Evolutionary conservation across 1,284 basidiomycete genomes (phyloP), one percentile per base, ranked within the genome.

Genomic region (Pulchroboletus neoregius): DNA sequence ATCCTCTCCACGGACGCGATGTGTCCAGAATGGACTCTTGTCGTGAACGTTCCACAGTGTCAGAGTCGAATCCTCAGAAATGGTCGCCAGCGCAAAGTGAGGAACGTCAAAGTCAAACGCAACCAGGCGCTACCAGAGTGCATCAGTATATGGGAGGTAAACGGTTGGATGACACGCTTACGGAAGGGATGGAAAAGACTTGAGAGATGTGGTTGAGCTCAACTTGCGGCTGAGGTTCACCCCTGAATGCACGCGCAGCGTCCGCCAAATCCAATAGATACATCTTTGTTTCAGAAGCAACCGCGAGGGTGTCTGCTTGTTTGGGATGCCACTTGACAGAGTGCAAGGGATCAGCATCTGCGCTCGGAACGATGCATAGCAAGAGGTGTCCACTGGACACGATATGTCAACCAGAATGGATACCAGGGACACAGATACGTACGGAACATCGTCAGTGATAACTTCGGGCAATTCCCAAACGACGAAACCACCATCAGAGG

Each of bases 251-350:
- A 52, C 76, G 75, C 8, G 68, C 66, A 30, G 79, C 79, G 43
- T 82, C 80, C 2, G 71, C 68, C 45, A 90, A 69, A 64, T 91
- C 84, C 61, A 91, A 73, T 27, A 89, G 66, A 66, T 81, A 87
- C 53, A 91, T 74, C 54, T 78, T 80, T 43, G 74, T 78, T 51
- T 84, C 81, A 0, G 86, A 87, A 26, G 86, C 85, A 24, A 91
- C 80, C 5, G 86, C 87, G 35, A 91, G 71, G n/a, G 79, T 79
- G 57, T 88, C 83, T 2, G 76, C 73, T 47, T 87, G 79, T 61
- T 80, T 82, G 13, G 87, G 82, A 58, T 91, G 84, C 88, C 88
- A 91, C 58, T 88, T 89, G 51, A 91, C 87, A 8, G 83, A 79
- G 52, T 82, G 83, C 24, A 91, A 72, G 28, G 78, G 76, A 48